Percentiles rank a stretch among this genome's conserved stretches.
These are phyloP conservation scores for Hypocreales sp. DNA, from an alignment of 2,329 filamentous ascomycete species.

Conservation along the genomic window DNA sequence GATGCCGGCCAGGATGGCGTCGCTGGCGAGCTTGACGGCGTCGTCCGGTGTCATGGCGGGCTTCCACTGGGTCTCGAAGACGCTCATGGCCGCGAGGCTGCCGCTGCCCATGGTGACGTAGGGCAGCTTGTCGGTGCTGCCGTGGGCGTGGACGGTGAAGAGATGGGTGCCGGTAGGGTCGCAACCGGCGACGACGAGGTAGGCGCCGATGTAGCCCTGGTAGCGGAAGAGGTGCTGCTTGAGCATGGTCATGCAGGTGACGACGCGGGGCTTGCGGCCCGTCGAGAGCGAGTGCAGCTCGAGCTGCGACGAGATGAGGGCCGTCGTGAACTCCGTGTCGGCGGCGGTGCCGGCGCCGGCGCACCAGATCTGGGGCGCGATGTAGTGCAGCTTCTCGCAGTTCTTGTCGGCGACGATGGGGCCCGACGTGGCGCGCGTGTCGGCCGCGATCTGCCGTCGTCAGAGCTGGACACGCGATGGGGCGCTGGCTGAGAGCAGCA, in stretches of 20 bases:
- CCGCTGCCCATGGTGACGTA: conserved; percentile 99
- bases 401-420: conserved; percentile 99
- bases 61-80: conserved; percentile 97
- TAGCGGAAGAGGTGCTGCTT: conserved; percentile 99
- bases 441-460: conserved; percentile 66
- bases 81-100: conserved; percentile 89
- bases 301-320: conserved; percentile 95
- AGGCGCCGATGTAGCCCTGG: conserved; percentile 95
- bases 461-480: neutral
- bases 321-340: conserved; percentile 97
- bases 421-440: conserved; percentile 91
- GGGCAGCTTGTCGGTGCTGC: conserved; percentile 93
- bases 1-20: conserved; percentile 91
- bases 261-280: conserved; percentile 89
- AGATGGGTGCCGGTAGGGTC: conserved; percentile 91
- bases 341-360: conserved; percentile 94
- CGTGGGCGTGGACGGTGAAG: conserved; percentile 97
- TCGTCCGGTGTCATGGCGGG: conserved; percentile 58
- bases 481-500: neutral
- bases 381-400: conserved; percentile 99
- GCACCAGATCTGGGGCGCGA: conserved; percentile 97
- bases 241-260: conserved; percentile 98
- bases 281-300: conserved; percentile 95
- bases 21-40: conserved; percentile 66
- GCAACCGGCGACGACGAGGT: conserved; percentile 91